These are phyloP conservation scores for Ophidiomyces ophidiicola DNA, from an alignment of 2,329 filamentous ascomycete species.

Conservation along the genomic window DNA sequence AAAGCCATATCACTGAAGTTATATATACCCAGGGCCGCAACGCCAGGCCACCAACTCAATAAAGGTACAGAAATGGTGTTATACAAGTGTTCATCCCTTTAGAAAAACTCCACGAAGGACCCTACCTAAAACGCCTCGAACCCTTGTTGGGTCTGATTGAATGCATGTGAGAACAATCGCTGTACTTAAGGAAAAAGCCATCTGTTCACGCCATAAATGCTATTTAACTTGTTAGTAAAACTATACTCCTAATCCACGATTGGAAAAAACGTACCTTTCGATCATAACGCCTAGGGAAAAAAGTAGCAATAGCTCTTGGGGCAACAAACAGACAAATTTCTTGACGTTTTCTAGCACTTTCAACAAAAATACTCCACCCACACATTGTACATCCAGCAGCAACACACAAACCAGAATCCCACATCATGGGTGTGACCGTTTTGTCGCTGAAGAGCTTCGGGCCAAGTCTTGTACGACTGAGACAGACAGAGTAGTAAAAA, in stretches of 20 bases:
- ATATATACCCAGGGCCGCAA: too few relatives aligned
- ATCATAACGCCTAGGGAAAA: slow-evolving; percentile 59
- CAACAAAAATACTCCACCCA: slow-evolving; percentile 69
- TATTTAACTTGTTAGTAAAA: slow-evolving; percentile 24
- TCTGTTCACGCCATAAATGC: slow-evolving; percentile 55
- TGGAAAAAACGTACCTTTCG: slow-evolving; percentile 28
- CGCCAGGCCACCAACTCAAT: neutral
- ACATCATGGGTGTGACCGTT: slow-evolving; percentile 42
- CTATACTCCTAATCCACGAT: slow-evolving; percentile 6
- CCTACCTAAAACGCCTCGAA: slow-evolving; percentile 56
- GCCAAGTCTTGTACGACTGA: slow-evolving; percentile 60
- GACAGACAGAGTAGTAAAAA: slow-evolving; percentile 78
- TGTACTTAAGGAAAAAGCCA: slow-evolving; percentile 54
- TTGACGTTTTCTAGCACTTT: slow-evolving; percentile 51
- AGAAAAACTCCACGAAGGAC: slow-evolving; percentile 43
- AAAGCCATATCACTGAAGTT: too few relatives aligned
- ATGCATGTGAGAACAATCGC: slow-evolving; percentile 59
- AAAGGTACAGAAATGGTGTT: neutral
- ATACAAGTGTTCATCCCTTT: slow-evolving; percentile 3
- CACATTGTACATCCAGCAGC: slow-evolving; percentile 60
- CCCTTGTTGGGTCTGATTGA: slow-evolving; percentile 48
- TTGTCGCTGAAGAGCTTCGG: slow-evolving; percentile 53
- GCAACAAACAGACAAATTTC: slow-evolving; percentile 73
- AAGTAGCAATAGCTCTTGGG: slow-evolving; percentile 61
- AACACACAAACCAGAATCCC: slow-evolving; percentile 53